Conservation (phyloP, 495 filamentous ascomycete genomes). For the Thozetella sp. region DNA sequence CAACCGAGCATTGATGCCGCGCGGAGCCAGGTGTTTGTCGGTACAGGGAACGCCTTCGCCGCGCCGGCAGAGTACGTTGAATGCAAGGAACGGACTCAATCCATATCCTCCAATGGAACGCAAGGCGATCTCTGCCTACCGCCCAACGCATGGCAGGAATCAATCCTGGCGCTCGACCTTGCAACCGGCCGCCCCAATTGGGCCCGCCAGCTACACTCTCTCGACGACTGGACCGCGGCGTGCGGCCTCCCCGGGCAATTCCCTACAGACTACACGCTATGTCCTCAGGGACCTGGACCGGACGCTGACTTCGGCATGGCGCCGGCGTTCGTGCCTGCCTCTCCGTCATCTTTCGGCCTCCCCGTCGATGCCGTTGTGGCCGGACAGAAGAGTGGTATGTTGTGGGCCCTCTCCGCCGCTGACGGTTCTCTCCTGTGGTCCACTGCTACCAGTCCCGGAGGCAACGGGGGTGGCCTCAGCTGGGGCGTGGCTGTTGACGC, state of each 20-base stretch:
- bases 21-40: slow-evolving; percentile 35
- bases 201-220: slow-evolving; percentile 19
- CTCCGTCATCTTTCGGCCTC: slow-evolving; percentile 8
- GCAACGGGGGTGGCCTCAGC: slow-evolving; percentile 25
- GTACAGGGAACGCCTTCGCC: slow-evolving; percentile 34
- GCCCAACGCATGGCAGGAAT: slow-evolving; percentile 27
- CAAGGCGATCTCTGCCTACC: slow-evolving; percentile 10
- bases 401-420: slow-evolving; percentile 30
- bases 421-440: slow-evolving; percentile 30
- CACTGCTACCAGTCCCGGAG: slow-evolving; percentile 21
- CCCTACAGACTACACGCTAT: slow-evolving; percentile 16
- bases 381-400: slow-evolving; percentile 38
- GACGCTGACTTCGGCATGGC: slow-evolving; percentile 46
- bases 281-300: slow-evolving; percentile 28
- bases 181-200: slow-evolving; percentile 29
- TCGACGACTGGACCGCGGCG: slow-evolving; percentile 30
- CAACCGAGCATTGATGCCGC: slow-evolving; percentile 37
- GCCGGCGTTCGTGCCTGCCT: slow-evolving; percentile 28
- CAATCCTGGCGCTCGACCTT: slow-evolving; percentile 31
- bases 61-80: slow-evolving; percentile 15
- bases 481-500: slow-evolving; percentile 42
- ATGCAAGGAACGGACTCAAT: no score
- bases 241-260: slow-evolving; percentile 16
- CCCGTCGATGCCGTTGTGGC: slow-evolving; percentile 27
- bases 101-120: no score